Percentiles rank a stretch among this genome's conserved stretches.
Evolutionary conservation across 2,329 filamentous ascomycete genomes (phyloP).

Genomic region (Onygenales sp.): DNA sequence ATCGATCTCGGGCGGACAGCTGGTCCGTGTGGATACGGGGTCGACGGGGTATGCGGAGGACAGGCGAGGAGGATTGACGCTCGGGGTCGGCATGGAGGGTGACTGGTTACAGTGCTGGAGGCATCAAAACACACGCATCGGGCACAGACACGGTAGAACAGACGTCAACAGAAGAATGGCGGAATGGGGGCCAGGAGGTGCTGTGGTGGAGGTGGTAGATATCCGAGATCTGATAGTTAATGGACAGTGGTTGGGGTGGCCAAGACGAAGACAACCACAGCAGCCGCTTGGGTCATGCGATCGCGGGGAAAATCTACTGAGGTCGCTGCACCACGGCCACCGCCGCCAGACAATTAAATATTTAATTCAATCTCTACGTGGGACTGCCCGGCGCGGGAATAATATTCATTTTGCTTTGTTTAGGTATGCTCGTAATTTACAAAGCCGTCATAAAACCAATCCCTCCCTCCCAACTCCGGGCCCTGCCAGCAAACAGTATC

Average conservation of each 20-base stretch:
- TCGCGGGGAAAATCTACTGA: conserved; percentile 15
- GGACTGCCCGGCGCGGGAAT: not conserved
- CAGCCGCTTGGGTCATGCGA: conserved; percentile 25
- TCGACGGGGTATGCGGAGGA: conserved; percentile 35
- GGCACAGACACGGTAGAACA: conserved; percentile 18
- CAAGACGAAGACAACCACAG: not conserved
- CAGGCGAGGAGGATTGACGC: conserved; percentile 33
- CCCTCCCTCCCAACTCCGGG: not conserved
- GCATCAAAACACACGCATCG: conserved; percentile 26
- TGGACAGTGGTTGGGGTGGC: not conserved
- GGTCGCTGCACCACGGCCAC: not conserved
- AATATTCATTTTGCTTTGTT: not conserved
- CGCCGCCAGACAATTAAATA: not conserved
- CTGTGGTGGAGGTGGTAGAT: not conserved
- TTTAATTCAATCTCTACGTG: not conserved
- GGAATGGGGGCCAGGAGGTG: not conserved
- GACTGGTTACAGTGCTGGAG: conserved; percentile 12
- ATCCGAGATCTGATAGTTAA: not conserved
- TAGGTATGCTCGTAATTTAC: not conserved
- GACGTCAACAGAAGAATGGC: conserved; percentile 5
- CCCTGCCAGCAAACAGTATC: not conserved
- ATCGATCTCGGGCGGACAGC: conserved; percentile 41
- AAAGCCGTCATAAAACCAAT: not conserved
- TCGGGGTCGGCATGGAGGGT: conserved; percentile 43
- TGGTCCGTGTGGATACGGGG: conserved; percentile 35